Conservation (phyloP, 176 grass and related monocot genomes). For the Cymbopogon citratus region DNA sequence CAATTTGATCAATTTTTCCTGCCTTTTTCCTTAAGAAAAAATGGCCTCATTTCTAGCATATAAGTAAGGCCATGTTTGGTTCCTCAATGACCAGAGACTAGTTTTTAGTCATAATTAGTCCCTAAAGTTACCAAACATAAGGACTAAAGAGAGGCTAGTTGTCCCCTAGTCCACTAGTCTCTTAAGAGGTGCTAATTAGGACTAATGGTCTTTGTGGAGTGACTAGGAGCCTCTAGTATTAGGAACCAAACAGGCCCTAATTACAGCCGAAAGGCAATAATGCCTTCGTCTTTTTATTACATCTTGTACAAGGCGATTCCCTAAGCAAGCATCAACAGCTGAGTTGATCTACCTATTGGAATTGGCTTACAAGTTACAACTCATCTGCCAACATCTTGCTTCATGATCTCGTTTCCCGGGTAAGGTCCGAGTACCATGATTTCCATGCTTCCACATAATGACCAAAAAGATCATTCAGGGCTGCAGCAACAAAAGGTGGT, state of each 20-base stretch:
- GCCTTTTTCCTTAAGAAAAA: neutral
- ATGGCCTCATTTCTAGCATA: slow-evolving; percentile 13
- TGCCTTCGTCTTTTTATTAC: slow-evolving; percentile 24
- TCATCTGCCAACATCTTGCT: neutral
- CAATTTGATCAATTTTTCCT: neutral
- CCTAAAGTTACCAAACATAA: too few relatives aligned
- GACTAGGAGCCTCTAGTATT: too few relatives aligned
- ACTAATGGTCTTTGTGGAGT: too few relatives aligned
- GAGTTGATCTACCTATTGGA: slow-evolving; percentile 29
- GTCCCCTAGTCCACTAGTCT: too few relatives aligned
- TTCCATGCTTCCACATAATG: slow-evolving; percentile 92
- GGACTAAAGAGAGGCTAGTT: too few relatives aligned
- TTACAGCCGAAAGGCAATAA: slow-evolving; percentile 21
- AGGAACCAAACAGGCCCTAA: too few relatives aligned
- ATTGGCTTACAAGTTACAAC: slow-evolving; percentile 25
- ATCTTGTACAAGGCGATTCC: slow-evolving; percentile 14
- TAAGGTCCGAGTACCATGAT: slow-evolving; percentile 62
- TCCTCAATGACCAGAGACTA: too few relatives aligned
- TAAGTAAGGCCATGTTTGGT: too few relatives aligned
- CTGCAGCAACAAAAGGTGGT: slow-evolving; percentile 34
- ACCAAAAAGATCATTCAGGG: slow-evolving; percentile 77
- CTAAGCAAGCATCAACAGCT: slow-evolving; percentile 18
- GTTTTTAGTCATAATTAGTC: too few relatives aligned
- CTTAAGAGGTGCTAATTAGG: too few relatives aligned
- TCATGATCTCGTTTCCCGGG: slow-evolving; percentile 30